Percentiles rank a stretch among this genome's conserved stretches.
phyloP scores from a whole-genome alignment of 352 stramenopile genomes.

The Globisporangium paddicum region DNA sequence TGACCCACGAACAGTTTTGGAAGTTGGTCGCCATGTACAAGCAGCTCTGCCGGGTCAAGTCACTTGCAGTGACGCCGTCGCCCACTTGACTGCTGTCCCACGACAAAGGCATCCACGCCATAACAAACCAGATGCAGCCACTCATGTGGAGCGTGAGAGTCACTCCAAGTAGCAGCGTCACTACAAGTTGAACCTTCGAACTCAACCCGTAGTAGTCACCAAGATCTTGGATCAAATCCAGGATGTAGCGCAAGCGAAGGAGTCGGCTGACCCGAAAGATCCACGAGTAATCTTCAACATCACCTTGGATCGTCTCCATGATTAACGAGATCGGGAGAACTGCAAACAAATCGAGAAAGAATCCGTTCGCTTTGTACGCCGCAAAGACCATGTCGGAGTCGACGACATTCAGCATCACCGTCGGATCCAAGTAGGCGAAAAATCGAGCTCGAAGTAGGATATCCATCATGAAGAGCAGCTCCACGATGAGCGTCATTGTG shows the following conservation, averaged over 20 bases:
- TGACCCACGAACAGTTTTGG: slow-evolving; percentile 70
- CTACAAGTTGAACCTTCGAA: slow-evolving; percentile 49
- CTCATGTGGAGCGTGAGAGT: slow-evolving; percentile 55
- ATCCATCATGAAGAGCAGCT: slow-evolving; percentile 51
- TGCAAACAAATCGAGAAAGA: slow-evolving; percentile 48
- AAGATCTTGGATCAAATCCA: slow-evolving; percentile 39
- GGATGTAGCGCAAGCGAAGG: slow-evolving; percentile 37
- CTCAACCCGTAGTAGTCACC: slow-evolving; percentile 58
- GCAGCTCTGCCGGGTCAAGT: slow-evolving; percentile 29
- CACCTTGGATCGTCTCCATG: slow-evolving; percentile 32
- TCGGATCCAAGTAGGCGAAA: slow-evolving; percentile 54
- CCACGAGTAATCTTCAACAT: slow-evolving; percentile 27
- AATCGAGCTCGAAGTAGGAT: slow-evolving; percentile 41
- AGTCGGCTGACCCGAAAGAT: slow-evolving; percentile 43
- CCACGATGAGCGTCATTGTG: slow-evolving; percentile 26
- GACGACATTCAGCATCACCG: slow-evolving; percentile 49
- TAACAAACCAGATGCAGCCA: slow-evolving; percentile 68
- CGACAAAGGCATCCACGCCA: slow-evolving; percentile 38
- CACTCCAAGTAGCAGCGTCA: slow-evolving; percentile 44
- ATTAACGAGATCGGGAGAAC: slow-evolving; percentile 41
- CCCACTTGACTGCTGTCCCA: not conserved
- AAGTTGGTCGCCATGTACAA: slow-evolving; percentile 44
- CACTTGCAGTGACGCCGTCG: not conserved
- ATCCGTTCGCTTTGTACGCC: slow-evolving; percentile 49
- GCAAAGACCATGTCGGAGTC: slow-evolving; percentile 55